Evolutionary conservation across 768 basidiomycete genomes (phyloP), one percentile per base, ranked within the genome.

Genomic region (Hygrophorus russula): DNA sequence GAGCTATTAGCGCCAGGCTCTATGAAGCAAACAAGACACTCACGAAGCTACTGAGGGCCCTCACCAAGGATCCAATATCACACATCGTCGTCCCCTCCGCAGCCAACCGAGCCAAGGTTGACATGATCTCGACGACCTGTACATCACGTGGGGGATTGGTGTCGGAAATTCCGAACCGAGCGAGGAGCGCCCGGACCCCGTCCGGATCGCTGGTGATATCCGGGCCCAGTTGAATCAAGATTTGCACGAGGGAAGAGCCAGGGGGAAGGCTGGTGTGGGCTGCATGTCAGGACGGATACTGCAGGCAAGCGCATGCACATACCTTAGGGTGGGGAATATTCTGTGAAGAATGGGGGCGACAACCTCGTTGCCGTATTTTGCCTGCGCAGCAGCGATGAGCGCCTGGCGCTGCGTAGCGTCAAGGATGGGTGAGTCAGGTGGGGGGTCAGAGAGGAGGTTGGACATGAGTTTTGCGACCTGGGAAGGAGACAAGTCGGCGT

Each of bases 381-480:
- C 70, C 58, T 86, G 82, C 18, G 77, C 76, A 39, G 88, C 80
- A 10, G 73, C 65, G 36, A 91, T 76, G 38, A 91, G 69, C 27
- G 78, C 78, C 54, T 87, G 80, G 14, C 85, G 74, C 59, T 90
- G 87, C 5, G 71, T 61, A 19, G 73, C 67, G 55, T 88, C 87
- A 48, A 91, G 62, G 28, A 82, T 64, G 38, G 86, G 82, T 15
- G 76, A 62, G 50, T 90, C 88, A 34, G 69, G 59, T n/a, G 74
- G 70, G 2, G 74, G 63, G 56, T 86, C 80, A 29, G 74, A 80
- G 48, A 93, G 71, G 46, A 92, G 68, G 59, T 89, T 90, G 38
- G 79, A 70, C 66, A 92, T 73, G 50, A 93, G 66, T 66, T 86
- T 85, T 48, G 78, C 73, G 46, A 88, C 69, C 54, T 89, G 88